These are phyloP conservation scores for Alternaria arbusti DNA, from an alignment of 2,329 filamentous ascomycete species.

Conservation along the genomic window DNA sequence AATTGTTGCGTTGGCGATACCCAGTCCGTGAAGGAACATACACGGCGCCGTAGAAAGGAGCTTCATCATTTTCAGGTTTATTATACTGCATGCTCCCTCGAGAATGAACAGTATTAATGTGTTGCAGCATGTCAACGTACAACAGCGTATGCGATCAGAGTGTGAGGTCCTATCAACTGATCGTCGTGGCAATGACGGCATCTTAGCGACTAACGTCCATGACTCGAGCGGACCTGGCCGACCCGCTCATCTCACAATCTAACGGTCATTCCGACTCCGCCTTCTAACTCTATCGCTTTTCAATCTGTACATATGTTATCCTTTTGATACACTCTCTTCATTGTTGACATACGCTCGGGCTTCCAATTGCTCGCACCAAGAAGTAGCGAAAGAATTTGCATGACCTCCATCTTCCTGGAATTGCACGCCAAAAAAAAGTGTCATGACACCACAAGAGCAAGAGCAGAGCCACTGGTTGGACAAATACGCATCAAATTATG, in stretches of 20 bases:
- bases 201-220: neutral
- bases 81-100: neutral
- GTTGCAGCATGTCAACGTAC: neutral
- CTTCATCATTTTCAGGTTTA: neutral
- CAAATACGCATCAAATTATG: slow-evolving; percentile 48
- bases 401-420: neutral
- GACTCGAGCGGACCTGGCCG: neutral
- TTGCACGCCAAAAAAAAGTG: neutral
- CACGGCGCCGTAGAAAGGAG: neutral
- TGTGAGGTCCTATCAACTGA: neutral
- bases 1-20: slow-evolving; percentile 6
- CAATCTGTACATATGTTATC: neutral
- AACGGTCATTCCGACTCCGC: neutral
- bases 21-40: neutral
- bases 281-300: neutral
- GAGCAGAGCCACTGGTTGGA: slow-evolving; percentile 45
- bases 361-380: neutral
- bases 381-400: neutral
- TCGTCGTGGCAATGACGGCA: slow-evolving; percentile 5
- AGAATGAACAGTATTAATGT: neutral
- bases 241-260: neutral
- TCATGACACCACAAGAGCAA: neutral
- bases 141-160: neutral
- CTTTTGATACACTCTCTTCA: neutral
- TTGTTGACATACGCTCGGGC: neutral